Base-by-base conservation (phyloP, 768 basidiomycete species). In the Mycena floridula region DNA sequence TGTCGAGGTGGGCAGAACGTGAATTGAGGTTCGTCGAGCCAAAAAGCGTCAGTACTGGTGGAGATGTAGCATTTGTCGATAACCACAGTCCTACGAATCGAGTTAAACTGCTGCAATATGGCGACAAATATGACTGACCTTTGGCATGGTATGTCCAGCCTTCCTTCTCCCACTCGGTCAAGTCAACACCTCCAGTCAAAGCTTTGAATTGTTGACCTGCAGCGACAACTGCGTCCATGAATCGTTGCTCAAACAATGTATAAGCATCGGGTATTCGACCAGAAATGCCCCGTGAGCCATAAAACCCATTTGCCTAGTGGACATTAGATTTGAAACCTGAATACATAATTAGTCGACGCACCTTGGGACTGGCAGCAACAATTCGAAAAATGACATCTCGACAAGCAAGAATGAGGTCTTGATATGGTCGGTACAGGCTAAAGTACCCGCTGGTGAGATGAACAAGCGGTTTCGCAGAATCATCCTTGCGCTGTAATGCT, bases 71-170 rank as follows among this genome's bases (percentile, higher is more conserved):
- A 7, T 64, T 64, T 15, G 81, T 80, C 2, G 89, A 87, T 9
- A 92, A 59, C 92, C 92, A 96, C 26, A 93, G 79, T 25, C 92
- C 91, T 93, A 47, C n/a, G 43, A 21, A 42, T 37, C 45, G 16
- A 37, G 26, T 25, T 15, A 37, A 11, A 7, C n/a, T n/a, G 36
- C 3, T 26, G 21, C 37, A 25, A 24, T 41, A 23, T 25, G 7
- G 24, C 23, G 12, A 35, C 21, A 15, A 25, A 30, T 27, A 27
- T 8, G 21, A n/a, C 16, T 8, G 50, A 95, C 94, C 96, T 75
- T 99, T 99, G 21, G 96, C 89, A 57, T 99, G 96, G 65, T 99
- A 99, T 1, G 96, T 98, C 96, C 96, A 99, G 3, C 85, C 90
- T 20, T 73, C 67, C 51, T 76, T 77, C 57, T 81, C 76, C 96